These are phyloP conservation scores for Kwoniella europaea DNA, from an alignment of 768 basidiomycete species.

Conservation along the genomic window DNA sequence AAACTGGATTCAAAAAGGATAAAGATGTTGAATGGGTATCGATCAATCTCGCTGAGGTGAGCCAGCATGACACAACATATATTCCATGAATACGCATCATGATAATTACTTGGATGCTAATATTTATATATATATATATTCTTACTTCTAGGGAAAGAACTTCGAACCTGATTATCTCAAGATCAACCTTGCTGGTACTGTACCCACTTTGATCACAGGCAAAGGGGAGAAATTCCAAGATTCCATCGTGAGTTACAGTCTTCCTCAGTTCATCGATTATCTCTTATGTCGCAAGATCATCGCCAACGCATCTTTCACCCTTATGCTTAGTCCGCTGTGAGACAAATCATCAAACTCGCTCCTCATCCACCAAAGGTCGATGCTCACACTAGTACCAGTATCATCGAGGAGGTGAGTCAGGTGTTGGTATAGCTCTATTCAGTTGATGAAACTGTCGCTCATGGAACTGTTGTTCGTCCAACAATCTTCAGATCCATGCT, in stretches of 20 bases:
- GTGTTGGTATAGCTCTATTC: too few relatives aligned
- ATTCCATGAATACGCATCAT: too few relatives aligned
- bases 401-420: constrained; percentile 48
- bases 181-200: constrained; percentile 47
- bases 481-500: constrained; percentile 38
- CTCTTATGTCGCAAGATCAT: not conserved
- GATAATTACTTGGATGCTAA: too few relatives aligned
- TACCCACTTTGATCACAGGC: constrained; percentile 42
- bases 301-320: not conserved
- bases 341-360: constrained; percentile 37
- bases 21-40: constrained; percentile 42
- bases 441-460: too few relatives aligned
- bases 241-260: constrained; percentile 35
- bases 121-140: too few relatives aligned
- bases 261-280: not conserved
- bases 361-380: constrained; percentile 47
- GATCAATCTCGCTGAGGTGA: constrained; percentile 50
- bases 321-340: constrained; percentile 31
- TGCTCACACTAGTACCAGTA: constrained; percentile 46
- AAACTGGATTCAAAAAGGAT: constrained; percentile 38
- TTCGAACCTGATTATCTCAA: constrained; percentile 53
- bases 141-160: constrained; percentile 40
- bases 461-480: not conserved
- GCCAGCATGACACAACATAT: not conserved
- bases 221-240: constrained; percentile 46